phyloP scores from a whole-genome alignment of 2,329 filamentous ascomycete species.

The Canariomyces notabilis region DNA sequence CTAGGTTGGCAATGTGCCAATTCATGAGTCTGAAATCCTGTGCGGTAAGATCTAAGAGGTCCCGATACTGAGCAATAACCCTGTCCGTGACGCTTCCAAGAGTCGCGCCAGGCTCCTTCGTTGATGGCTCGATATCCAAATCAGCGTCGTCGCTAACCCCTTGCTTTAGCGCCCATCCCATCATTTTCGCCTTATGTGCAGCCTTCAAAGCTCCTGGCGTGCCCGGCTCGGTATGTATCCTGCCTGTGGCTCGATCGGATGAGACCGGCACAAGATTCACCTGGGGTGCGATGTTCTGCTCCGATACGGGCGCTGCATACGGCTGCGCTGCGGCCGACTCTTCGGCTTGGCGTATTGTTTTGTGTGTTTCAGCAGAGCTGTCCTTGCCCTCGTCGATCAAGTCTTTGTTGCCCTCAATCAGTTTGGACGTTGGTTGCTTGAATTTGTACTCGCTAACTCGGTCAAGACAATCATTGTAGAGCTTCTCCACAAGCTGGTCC shows the following conservation, averaged over 20 bases:
- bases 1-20: slow-evolving; percentile 97
- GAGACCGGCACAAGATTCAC: slow-evolving; percentile 58
- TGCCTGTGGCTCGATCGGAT: slow-evolving; percentile 65
- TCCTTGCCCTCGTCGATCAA: slow-evolving; percentile 81
- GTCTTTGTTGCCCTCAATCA: slow-evolving; percentile 76
- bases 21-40: slow-evolving; percentile 89
- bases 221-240: slow-evolving; percentile 65
- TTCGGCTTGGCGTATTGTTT: slow-evolving; percentile 69
- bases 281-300: slow-evolving; percentile 49
- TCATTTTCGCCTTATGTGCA: slow-evolving; percentile 67
- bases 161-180: slow-evolving; percentile 75
- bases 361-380: slow-evolving; percentile 61
- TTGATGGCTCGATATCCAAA: slow-evolving; percentile 64
- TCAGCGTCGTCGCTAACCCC: slow-evolving; percentile 60
- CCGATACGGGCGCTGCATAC: slow-evolving; percentile 47
- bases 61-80: slow-evolving; percentile 81
- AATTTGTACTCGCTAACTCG: slow-evolving; percentile 87
- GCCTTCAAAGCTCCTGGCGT: slow-evolving; percentile 66
- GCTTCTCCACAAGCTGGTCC: slow-evolving; percentile 79
- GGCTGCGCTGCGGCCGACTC: slow-evolving; percentile 60
- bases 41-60: slow-evolving; percentile 73
- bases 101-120: slow-evolving; percentile 61
- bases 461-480: slow-evolving; percentile 94
- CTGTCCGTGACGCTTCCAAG: slow-evolving; percentile 89
- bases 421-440: slow-evolving; percentile 63